phyloP scores from a whole-genome alignment of 2,329 filamentous ascomycete species.

The Beauveria asiatica region DNA sequence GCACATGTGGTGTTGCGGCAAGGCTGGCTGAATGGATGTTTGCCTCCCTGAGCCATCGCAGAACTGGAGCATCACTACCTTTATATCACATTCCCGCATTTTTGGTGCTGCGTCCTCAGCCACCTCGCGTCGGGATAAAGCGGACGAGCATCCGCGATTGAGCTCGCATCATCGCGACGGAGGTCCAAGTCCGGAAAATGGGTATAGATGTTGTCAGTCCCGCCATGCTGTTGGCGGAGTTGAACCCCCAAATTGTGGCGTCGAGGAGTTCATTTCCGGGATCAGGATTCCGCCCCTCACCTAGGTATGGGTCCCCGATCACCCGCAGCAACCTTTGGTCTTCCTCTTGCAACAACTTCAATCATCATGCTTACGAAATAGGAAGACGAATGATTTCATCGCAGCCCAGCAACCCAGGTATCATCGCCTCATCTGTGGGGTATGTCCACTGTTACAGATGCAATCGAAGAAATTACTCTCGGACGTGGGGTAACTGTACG shows the following conservation, averaged over 20 bases:
- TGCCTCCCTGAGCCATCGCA: not conserved
- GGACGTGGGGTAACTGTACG: not conserved
- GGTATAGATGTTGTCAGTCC: not conserved
- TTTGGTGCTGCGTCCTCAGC: not conserved
- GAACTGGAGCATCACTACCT: not conserved
- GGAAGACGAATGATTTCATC: not conserved
- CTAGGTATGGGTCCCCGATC: not conserved
- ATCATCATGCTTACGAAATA: not conserved
- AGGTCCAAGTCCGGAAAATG: slow-evolving; percentile 7
- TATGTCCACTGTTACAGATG: not conserved
- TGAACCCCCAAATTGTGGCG: not conserved
- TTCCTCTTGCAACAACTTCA: not conserved
- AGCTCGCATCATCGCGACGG: not conserved
- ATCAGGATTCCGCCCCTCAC: not conserved
- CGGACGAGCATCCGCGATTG: not conserved
- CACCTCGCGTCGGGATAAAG: not conserved
- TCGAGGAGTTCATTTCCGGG: not conserved
- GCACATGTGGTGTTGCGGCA: not conserved
- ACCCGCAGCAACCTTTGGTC: not conserved
- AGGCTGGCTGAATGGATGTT: not conserved
- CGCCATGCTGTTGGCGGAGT: not conserved
- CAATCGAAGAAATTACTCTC: not conserved
- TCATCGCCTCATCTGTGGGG: not conserved
- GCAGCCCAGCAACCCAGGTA: not conserved
- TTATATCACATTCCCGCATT: not conserved